A percentile compares a stretch with the other conserved stretches of the same genome.
Conservation (phyloP, 371 early-diverging fungal genomes). For the Rhizopus delemar region DNA sequence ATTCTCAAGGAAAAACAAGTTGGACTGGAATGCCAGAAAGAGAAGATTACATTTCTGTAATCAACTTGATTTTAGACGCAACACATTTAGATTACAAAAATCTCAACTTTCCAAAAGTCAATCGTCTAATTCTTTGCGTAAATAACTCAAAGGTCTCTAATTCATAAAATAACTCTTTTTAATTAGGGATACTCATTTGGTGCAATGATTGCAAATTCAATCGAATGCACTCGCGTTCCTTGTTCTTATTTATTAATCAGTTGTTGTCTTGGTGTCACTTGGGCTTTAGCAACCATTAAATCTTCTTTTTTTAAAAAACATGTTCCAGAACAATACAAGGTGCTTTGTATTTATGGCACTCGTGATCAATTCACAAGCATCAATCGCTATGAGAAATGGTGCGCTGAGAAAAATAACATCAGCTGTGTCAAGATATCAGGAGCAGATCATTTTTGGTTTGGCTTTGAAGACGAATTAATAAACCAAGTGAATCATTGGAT, state of each 20-base stretch:
- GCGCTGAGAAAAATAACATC: background rate
- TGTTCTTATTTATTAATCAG: slow-evolving; percentile 40
- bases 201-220: slow-evolving; percentile 47
- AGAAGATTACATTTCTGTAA: slow-evolving; percentile 52
- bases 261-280: slow-evolving; percentile 41
- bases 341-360: slow-evolving; percentile 36
- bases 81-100: background rate
- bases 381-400: slow-evolving; percentile 31
- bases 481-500: slow-evolving; percentile 6
- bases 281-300: slow-evolving; percentile 41
- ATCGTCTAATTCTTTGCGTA: slow-evolving; percentile 14
- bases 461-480: slow-evolving; percentile 20
- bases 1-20: slow-evolving; percentile 56
- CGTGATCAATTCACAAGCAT: slow-evolving; percentile 44
- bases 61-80: slow-evolving; percentile 34
- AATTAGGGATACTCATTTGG: slow-evolving; percentile 52
- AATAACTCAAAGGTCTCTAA: background rate
- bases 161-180: background rate
- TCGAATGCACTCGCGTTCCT: slow-evolving; percentile 19
- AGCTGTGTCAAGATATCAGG: slow-evolving; percentile 15
- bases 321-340: background rate
- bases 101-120: slow-evolving; percentile 3
- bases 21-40: slow-evolving; percentile 63
- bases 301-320: slow-evolving; percentile 30
- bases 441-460: slow-evolving; percentile 47